A percentile compares a stretch with the other conserved stretches of the same genome.
These are phyloP conservation scores for Knoxdaviesia capensis DNA, from an alignment of 2,329 filamentous ascomycete species.

Conservation along the genomic window DNA sequence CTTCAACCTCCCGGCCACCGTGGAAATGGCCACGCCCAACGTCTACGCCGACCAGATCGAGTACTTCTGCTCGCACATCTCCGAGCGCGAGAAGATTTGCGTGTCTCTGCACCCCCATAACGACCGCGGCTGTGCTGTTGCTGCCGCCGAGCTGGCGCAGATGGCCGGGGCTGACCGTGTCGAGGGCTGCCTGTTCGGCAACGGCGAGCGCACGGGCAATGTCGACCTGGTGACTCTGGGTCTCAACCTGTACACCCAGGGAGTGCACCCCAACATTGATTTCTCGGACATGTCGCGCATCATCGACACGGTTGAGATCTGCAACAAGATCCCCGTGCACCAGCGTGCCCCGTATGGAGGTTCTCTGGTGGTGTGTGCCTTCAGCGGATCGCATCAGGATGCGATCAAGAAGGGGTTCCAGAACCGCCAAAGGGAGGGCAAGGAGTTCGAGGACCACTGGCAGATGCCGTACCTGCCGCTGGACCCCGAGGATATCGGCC, in stretches of 20 bases:
- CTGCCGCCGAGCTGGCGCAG: conserved; percentile 78
- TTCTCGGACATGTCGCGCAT: conserved; percentile 76
- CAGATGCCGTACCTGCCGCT: conserved; percentile 80
- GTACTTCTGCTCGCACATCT: conserved; percentile 76
- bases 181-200: conserved; percentile 84
- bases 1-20: conserved; percentile 91
- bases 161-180: conserved; percentile 94
- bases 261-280: conserved; percentile 66
- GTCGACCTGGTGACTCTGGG: conserved; percentile 86
- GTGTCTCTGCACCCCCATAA: conserved; percentile 91
- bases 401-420: conserved; percentile 89
- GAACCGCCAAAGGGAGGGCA: conserved; percentile 38
- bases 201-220: conserved; percentile 89
- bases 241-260: conserved; percentile 89
- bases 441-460: conserved; percentile 50
- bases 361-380: conserved; percentile 78
- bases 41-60: conserved; percentile 93
- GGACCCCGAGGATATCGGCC: conserved; percentile 81
- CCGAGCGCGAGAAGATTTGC: conserved; percentile 67
- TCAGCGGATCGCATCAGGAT: conserved; percentile 84
- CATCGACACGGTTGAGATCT: conserved; percentile 76
- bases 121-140: conserved; percentile 75
- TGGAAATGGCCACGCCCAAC: conserved; percentile 88
- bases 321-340: conserved; percentile 89
- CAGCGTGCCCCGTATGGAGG: conserved; percentile 80